Evolutionary conservation across 805 yeast species (phyloP).

Genomic region (Candida nemodendra): DNA sequence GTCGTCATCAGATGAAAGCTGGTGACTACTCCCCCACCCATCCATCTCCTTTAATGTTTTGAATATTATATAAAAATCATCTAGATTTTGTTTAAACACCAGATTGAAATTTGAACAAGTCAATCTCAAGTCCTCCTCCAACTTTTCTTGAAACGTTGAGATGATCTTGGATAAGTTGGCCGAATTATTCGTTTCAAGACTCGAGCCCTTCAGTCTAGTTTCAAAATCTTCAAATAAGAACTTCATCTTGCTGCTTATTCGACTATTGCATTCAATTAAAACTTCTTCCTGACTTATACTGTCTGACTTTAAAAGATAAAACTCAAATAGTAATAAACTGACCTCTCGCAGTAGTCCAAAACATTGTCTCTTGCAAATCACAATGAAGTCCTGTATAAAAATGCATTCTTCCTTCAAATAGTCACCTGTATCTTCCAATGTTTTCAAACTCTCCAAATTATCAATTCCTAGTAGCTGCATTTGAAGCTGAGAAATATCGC

Average conservation of each 20-base stretch:
- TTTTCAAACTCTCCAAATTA: constrained; percentile 19
- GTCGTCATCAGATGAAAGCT: constrained; percentile 5
- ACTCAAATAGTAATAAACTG: constrained; percentile 28
- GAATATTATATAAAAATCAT: constrained; percentile 28
- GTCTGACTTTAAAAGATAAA: constrained; percentile 24
- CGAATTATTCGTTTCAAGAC: constrained; percentile 12
- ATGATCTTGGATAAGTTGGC: constrained; percentile 15
- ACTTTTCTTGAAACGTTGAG: constrained; percentile 16
- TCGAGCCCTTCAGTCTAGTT: constrained; percentile 4
- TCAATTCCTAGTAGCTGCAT: constrained; percentile 27
- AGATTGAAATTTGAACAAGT: constrained; percentile 23
- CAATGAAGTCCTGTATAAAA: constrained; percentile 21
- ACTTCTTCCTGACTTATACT: constrained; percentile 15
- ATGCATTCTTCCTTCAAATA: constrained; percentile 22
- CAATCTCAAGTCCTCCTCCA: constrained; percentile 22
- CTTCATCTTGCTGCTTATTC: constrained; percentile 19
- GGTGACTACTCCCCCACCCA: constrained; percentile 6
- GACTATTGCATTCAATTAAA: constrained; percentile 19
- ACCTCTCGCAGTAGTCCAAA: constrained; percentile 23
- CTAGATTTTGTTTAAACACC: constrained; percentile 26
- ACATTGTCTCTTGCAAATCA: constrained; percentile 25
- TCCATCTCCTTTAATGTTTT: constrained; percentile 25
- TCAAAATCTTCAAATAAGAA: constrained; percentile 17
- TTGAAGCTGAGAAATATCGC: constrained; percentile 26
- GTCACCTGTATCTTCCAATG: constrained; percentile 23